Conservation (phyloP, 2,329 filamentous ascomycete species). For the Apiospora rasikravindrae region DNA sequence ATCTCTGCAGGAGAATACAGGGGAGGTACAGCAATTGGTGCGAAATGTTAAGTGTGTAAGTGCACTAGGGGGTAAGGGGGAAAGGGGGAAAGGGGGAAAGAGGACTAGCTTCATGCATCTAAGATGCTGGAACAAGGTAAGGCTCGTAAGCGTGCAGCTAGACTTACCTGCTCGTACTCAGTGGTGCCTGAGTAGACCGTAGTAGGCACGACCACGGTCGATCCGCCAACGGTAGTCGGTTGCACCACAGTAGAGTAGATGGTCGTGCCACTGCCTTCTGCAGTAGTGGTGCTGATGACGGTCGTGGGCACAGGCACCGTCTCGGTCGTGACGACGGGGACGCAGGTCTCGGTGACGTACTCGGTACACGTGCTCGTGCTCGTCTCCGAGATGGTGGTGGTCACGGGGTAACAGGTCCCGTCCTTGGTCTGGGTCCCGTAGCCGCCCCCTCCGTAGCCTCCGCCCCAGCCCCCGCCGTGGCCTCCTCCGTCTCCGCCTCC, state of each 20-base stretch:
- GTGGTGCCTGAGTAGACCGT: not conserved
- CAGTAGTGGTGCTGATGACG: not conserved
- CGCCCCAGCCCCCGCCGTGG: not conserved
- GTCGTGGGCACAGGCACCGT: not conserved
- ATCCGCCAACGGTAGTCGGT: not conserved
- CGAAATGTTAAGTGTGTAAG: too few relatives aligned
- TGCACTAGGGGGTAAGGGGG: not conserved
- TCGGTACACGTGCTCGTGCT: not conserved
- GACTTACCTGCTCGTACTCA: not conserved
- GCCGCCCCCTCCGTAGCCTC: not conserved
- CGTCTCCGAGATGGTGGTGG: not conserved
- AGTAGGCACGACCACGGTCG: not conserved
- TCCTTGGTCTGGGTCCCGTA: not conserved
- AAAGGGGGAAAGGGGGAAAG: too few relatives aligned
- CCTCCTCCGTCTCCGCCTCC: not conserved
- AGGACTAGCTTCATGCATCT: not conserved
- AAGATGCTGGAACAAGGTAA: not conserved
- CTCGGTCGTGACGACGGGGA: not conserved
- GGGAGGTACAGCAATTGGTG: not conserved
- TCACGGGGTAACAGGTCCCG: not conserved
- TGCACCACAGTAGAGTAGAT: not conserved
- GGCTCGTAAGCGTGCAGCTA: not conserved
- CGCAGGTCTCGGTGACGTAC: not conserved
- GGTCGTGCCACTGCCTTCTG: not conserved
- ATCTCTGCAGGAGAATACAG: not conserved